Evolutionary conservation across 129 eudicot species (phyloP).

Genomic region (Heracleum sosnowskyi): DNA sequence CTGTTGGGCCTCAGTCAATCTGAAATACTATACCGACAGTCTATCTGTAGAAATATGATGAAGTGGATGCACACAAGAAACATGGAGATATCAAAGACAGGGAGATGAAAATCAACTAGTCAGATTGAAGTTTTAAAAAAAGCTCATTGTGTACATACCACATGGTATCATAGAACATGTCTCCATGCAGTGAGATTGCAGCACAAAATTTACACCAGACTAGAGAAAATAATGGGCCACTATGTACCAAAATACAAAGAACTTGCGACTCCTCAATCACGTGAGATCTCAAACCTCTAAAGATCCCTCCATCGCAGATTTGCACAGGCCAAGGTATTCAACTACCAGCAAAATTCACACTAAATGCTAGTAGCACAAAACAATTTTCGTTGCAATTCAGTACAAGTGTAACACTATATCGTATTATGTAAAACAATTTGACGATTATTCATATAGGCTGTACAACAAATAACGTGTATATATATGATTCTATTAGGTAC

Average conservation of each 20-base stretch:
- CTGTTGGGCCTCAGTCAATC: neutral
- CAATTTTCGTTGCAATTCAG: neutral
- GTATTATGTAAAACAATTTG: neutral
- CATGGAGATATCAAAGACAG: neutral
- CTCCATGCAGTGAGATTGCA: neutral
- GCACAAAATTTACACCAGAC: neutral
- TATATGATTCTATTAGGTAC: neutral
- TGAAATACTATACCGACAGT: neutral
- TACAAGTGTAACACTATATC: neutral
- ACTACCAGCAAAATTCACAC: neutral
- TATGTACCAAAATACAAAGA: neutral
- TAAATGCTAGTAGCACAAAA: neutral
- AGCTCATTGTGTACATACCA: neutral
- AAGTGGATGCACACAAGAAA: neutral
- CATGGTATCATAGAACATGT: neutral
- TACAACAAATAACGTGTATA: neutral
- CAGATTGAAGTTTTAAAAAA: too few species aligned
- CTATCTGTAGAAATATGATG: neutral
- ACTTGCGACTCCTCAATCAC: neutral
- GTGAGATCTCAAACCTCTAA: neutral
- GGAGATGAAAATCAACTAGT: too few species aligned
- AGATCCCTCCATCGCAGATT: neutral
- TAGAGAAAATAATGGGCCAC: neutral
- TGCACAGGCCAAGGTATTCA: constrained; percentile 1
- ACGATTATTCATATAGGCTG: neutral